phyloP scores from a whole-genome alignment of 2,329 filamentous ascomycete species.

The Simplicillium aogashimaense region DNA sequence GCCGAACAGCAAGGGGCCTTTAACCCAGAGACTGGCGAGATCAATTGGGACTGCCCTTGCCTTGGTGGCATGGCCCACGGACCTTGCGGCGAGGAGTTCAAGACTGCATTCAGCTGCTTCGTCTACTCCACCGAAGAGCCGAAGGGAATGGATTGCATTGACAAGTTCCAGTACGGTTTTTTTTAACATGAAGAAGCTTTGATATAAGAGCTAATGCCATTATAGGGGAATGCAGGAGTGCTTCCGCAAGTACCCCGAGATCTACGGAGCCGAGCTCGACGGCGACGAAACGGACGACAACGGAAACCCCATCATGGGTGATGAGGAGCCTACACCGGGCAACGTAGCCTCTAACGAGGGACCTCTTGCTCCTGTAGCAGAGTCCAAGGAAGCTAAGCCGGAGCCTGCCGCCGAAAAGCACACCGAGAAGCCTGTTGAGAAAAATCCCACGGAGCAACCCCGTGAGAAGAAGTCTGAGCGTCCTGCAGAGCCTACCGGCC shows the following conservation, averaged over 20 bases:
- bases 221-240: constrained; percentile 90
- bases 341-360: neutral
- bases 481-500: constrained; percentile 4
- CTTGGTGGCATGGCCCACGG: constrained; percentile 94
- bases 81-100: constrained; percentile 93
- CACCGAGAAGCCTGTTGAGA: constrained; percentile 1
- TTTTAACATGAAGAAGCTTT: neutral
- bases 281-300: constrained; percentile 51
- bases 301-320: constrained; percentile 13
- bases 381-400: constrained; percentile 3
- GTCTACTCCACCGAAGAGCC: constrained; percentile 91
- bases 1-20: constrained; percentile 84
- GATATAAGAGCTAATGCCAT: constrained; percentile 15
- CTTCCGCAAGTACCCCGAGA: constrained; percentile 84
- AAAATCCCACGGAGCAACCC: neutral
- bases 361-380: neutral
- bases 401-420: constrained; percentile 2
- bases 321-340: neutral
- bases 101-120: constrained; percentile 93
- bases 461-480: neutral
- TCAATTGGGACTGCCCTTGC: constrained; percentile 99
- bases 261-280: constrained; percentile 82
- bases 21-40: constrained; percentile 97
- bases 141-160: constrained; percentile 96
- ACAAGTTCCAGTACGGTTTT: constrained; percentile 86